These are phyloP conservation scores for Phanerodontia chrysosporium DNA, from an alignment of 768 basidiomycete species.

Conservation along the genomic window DNA sequence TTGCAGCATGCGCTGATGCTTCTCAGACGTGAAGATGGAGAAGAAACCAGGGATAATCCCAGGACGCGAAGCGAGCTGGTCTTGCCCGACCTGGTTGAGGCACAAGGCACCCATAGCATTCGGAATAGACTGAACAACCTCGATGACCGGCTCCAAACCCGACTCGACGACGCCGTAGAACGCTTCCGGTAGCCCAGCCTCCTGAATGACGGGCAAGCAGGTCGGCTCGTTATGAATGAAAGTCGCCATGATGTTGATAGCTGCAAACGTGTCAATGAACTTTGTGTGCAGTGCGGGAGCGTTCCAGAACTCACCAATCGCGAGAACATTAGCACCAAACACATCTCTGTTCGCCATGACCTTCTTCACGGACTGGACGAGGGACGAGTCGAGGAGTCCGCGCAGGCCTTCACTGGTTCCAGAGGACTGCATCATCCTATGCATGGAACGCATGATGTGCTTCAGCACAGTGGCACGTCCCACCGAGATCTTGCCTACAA, in stretches of 20 bases:
- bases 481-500: constrained; percentile 66
- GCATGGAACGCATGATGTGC: constrained; percentile 85
- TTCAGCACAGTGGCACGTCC: constrained; percentile 80
- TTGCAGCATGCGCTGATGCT: constrained; percentile 75
- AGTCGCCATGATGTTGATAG: constrained; percentile 92
- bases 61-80: constrained; percentile 71
- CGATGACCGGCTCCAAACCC: constrained; percentile 82
- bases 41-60: constrained; percentile 84
- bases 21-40: constrained; percentile 79
- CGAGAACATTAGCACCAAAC: constrained; percentile 85
- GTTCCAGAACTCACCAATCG: constrained; percentile 74
- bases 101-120: constrained; percentile 96
- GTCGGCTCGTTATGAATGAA: constrained; percentile 99
- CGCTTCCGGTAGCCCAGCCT: constrained; percentile 81
- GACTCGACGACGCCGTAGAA: constrained; percentile 85
- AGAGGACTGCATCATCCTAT: constrained; percentile 95
- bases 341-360: constrained; percentile 78
- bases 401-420: constrained; percentile 93
- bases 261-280: constrained; percentile 33
- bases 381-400: constrained; percentile 86
- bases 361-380: constrained; percentile 81
- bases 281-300: too few relatives aligned
- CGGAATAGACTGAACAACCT: constrained; percentile 89
- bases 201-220: constrained; percentile 88
- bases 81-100: constrained; percentile 85